phyloP scores from a whole-genome alignment of 495 filamentous ascomycete species.

The Achaetomiella virescens region DNA sequence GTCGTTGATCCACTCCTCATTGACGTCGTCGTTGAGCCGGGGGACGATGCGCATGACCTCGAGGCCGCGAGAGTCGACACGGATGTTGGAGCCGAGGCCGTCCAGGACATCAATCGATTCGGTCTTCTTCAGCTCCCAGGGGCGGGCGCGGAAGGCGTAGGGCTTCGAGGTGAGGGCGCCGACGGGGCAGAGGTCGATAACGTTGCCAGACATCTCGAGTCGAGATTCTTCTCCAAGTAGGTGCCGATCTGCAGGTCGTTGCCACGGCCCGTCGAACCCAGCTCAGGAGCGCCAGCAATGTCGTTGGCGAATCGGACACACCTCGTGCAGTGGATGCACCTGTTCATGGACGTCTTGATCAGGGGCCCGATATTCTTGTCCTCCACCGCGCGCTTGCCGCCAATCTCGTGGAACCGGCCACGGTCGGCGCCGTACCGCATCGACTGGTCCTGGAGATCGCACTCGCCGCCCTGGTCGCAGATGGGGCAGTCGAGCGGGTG shows the following conservation, averaged over 20 bases:
- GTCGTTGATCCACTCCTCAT: constrained; percentile 99
- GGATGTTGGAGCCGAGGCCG: constrained; percentile 86
- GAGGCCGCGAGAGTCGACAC: constrained; percentile 86
- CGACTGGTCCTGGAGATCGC: constrained; percentile 96
- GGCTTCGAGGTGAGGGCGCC: constrained; percentile 95
- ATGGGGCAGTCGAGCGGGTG: constrained; percentile 97
- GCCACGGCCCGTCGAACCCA: constrained; percentile 89
- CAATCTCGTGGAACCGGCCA: constrained; percentile 91
- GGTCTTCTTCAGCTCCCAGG: constrained; percentile 90
- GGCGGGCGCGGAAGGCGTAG: constrained; percentile 92
- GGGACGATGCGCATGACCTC: constrained; percentile 94
- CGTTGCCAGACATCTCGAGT: constrained; percentile 92
- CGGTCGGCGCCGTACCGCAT: constrained; percentile 97
- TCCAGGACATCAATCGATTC: constrained; percentile 94
- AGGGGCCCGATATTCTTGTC: constrained; percentile 99
- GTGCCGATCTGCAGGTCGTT: constrained; percentile 98
- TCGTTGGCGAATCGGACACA: constrained; percentile 98
- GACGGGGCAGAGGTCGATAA: constrained; percentile 97
- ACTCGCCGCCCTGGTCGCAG: constrained; percentile 97
- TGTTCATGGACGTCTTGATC: constrained; percentile 99
- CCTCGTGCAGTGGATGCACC: constrained; percentile 97
- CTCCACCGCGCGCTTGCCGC: constrained; percentile 93
- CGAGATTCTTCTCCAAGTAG: constrained; percentile 84
- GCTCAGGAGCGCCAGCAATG: constrained; percentile 87
- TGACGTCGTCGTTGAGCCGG: constrained; percentile 91